A percentile compares a stretch with the other conserved stretches of the same genome.
Evolutionary conservation across 148 eudicot genomes (phyloP).

Genomic region (Persicaria tinctoria): DNA sequence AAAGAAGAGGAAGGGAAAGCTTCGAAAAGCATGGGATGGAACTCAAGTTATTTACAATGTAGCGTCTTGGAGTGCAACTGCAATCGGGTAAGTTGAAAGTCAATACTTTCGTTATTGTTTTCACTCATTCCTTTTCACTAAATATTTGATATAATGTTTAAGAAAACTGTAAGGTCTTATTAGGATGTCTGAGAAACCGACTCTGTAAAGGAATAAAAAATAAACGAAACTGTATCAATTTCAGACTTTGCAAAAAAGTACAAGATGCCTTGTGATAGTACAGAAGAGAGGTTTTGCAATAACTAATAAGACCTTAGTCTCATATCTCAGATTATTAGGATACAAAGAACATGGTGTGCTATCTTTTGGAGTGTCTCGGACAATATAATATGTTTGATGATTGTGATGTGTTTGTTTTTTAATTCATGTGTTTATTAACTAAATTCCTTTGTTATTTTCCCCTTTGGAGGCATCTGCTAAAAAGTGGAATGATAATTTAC

Average conservation of each 20-base stretch:
- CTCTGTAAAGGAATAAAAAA: no score
- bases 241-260: no score
- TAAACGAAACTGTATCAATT: no score
- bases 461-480: neutral
- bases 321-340: no score
- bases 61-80: conserved; percentile 97
- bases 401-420: neutral
- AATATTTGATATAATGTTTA: neutral
- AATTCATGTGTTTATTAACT: neutral
- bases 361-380: neutral
- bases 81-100: conserved; percentile 58
- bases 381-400: neutral
- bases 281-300: no score
- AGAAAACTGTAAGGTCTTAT: no score
- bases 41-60: conserved; percentile 85
- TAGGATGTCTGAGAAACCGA: no score
- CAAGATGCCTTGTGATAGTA: no score
- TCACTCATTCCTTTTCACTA: neutral
- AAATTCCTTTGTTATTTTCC: neutral
- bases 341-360: neutral
- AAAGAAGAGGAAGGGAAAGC: conserved; percentile 79
- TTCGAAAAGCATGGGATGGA: conserved; percentile 92
- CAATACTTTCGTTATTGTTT: neutral
- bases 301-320: no score
- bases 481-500: neutral